Base-by-base conservation (phyloP, 306 rosid genomes). In the Mimosa pudica region DNA sequence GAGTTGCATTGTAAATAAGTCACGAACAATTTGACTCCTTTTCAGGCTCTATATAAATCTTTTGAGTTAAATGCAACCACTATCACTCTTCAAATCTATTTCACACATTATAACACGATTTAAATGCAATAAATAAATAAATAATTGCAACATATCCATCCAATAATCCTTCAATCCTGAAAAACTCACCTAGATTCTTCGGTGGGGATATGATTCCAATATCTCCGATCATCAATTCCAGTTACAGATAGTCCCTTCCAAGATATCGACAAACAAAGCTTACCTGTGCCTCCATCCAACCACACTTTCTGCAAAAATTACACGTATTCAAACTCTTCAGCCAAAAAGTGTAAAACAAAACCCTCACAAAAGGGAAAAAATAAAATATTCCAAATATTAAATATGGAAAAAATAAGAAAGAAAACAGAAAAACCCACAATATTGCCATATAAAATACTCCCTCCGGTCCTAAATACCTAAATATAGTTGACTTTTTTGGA, bases 231-330 rank as follows among this genome's bases (percentile, higher is more conserved):
- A 82, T 89, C 93, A 73, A 96, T 91, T 66, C 98, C 97, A 0
- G 99, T 96, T 41, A 96, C 91, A 8, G 93, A 87, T 65, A 96
- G 83, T 36, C 94, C 99, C 85, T 88, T 91, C 0, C 92, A 87
- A 45, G 98, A 85, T 75, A 96, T 70, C 14, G 91, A 87, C 84
- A 96, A 24, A 80, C 96, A 96, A 61, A 86, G 84, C 74, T 91
- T 85, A n/a, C 97, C 97, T 18, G 89, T 81, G 77, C 86, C 70
- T 77, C 89, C 89, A 82, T 96, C 93, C 87, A 96, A 73, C 99
- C 99, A 96, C 78, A 90, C 90, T 67, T 86, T 96, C 98, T 96
- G 88, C 85, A 83, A 54, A 54, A 47, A 71, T 57, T 54, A 65
- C 54, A 79, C 33, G 49, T 44, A 46, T 52, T 44, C 65, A 76